Evolutionary conservation across 108 stramenopile species (phyloP), one percentile per base, ranked within the genome.

Genomic region (Hondaea fermentalgiana): DNA sequence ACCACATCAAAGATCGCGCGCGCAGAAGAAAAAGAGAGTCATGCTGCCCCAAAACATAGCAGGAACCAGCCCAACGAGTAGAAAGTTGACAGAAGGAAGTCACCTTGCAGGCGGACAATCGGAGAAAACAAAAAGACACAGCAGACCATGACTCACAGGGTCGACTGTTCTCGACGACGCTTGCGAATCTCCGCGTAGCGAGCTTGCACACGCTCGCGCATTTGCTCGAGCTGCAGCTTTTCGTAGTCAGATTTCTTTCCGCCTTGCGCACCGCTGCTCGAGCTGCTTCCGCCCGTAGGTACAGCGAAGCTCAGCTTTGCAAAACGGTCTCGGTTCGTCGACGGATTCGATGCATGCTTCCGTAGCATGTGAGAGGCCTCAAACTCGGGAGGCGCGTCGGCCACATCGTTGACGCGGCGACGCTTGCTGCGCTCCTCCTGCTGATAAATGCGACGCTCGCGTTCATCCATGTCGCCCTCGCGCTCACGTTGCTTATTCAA

Each of bases 191-290:
- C 76, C 10, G n/a, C 28, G 76, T 83, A 83, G 23, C 76, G 45
- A 25, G 76, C 76, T 53, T 53, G 45, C 76, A 53, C 76, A 6
- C 28, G 45, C 4, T 83, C 76, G 4, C 76, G 45, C 76, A 83
- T 47, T 45, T 47, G 49, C 76, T 83, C 49, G 25, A 83, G 51
- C 3, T 83, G 76, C 19, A 83, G 51, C 45, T 53, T 47, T 28
- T 83, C 76, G 51, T 83, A 83, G 51, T 83, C 76, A 83, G 76
- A 83, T 42, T 23, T 72, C 76, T 69, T 69, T 14, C 64, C 64
- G 25, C 35, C 64, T 8, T 10, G 35, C 14, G 64, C 64, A 10
- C 64, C 64, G 42, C 64, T 17, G 5, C 64, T 69, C 19, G 59
- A 23, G 42, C 64, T 69, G 42, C 64, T 69, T 69, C 21, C 25